Evolutionary conservation across 1,284 basidiomycete genomes (phyloP).

Genomic region (Coniferiporia sulphurascens): DNA sequence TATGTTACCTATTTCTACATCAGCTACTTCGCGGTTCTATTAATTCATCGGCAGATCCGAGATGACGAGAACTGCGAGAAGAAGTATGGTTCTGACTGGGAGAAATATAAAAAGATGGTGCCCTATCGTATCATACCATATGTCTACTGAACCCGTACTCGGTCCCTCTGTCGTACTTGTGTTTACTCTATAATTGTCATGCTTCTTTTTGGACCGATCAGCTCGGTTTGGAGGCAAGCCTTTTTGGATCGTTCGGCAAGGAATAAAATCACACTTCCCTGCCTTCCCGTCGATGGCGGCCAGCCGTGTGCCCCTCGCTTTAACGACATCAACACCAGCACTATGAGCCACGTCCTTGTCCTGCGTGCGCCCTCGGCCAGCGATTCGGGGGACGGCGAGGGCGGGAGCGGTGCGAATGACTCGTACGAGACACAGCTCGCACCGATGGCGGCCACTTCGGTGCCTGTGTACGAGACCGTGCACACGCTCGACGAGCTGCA

Average conservation of each 20-base stretch:
- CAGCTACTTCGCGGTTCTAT: constrained; percentile 82
- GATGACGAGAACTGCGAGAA: constrained; percentile 91
- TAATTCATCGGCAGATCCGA: constrained; percentile 85
- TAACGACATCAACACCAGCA: not conserved
- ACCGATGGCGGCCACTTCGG: constrained; percentile 46
- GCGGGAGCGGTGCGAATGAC: constrained; percentile 32
- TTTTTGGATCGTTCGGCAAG: not conserved
- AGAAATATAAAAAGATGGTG: constrained; percentile 44
- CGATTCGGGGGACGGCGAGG: constrained; percentile 23
- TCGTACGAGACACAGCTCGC: constrained; percentile 46
- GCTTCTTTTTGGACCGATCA: not conserved
- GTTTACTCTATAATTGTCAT: not conserved
- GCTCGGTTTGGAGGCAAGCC: not conserved
- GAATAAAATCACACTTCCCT: too few species aligned
- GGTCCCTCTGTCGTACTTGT: not conserved
- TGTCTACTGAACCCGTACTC: constrained; percentile 31
- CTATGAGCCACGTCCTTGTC: constrained; percentile 38
- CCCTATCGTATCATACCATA: constrained; percentile 51
- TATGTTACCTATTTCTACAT: constrained; percentile 98
- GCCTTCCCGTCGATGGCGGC: not conserved
- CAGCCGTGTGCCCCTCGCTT: not conserved
- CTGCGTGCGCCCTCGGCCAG: constrained; percentile 46
- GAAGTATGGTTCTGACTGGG: constrained; percentile 73
- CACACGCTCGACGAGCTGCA: constrained; percentile 41
- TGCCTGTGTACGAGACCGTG: constrained; percentile 64